Conservation (phyloP, 2,329 filamentous ascomycete species). For the Rachicladosporium sp. region DNA sequence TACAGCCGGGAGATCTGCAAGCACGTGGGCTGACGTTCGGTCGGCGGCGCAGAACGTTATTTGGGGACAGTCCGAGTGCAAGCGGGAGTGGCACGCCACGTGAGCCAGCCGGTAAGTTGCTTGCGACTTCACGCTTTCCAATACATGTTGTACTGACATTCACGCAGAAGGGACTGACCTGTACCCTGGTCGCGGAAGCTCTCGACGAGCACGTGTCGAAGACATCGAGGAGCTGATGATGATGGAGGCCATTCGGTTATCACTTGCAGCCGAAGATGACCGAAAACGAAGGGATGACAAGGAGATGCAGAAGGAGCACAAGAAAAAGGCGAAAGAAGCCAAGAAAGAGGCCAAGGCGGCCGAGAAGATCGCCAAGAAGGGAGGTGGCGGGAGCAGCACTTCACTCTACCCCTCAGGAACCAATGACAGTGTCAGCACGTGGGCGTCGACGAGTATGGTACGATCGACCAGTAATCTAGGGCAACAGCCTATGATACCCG, state of each 20-base stretch:
- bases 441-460: constrained; percentile 16
- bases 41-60: constrained; percentile 40
- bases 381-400: constrained; percentile 42
- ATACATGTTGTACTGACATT: constrained; percentile 11
- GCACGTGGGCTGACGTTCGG: constrained; percentile 21
- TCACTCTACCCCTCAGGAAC: constrained; percentile 38
- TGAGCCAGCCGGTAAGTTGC: constrained; percentile 18
- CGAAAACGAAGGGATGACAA: constrained; percentile 77
- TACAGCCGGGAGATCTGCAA: constrained; percentile 1
- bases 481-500: constrained; percentile 22
- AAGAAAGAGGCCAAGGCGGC: constrained; percentile 52
- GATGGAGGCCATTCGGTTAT: constrained; percentile 86
- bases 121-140: constrained; percentile 13
- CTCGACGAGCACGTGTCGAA: constrained; percentile 55
- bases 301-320: constrained; percentile 67
- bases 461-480: constrained; percentile 42
- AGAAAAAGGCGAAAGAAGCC: constrained; percentile 73
- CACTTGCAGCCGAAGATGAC: constrained; percentile 85
- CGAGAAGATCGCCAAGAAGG: constrained; percentile 56
- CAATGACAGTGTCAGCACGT: constrained; percentile 23
- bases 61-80: constrained; percentile 35
- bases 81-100: constrained; percentile 35
- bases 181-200: constrained; percentile 34
- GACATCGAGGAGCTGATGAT: constrained; percentile 98
- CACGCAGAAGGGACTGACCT: constrained; percentile 21